Evolutionary conservation across 768 basidiomycete genomes (phyloP).

Genomic region (Daedaleopsis sinensis): DNA sequence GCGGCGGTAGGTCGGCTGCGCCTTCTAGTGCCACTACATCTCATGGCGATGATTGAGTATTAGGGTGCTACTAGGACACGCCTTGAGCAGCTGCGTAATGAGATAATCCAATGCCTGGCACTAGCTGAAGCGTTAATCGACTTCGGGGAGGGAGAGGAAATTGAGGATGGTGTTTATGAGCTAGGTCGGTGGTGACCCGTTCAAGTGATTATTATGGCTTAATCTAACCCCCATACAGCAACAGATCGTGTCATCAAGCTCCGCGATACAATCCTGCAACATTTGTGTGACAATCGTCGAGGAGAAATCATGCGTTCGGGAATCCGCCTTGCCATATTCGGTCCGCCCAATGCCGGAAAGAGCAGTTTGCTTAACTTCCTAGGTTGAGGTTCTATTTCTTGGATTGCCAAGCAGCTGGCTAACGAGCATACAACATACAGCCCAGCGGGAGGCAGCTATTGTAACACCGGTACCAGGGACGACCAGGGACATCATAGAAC

Average conservation of each 20-base stretch:
- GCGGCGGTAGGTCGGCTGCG: slow-evolving; percentile 56
- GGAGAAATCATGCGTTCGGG: slow-evolving; percentile 87
- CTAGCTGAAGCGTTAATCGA: slow-evolving; percentile 89
- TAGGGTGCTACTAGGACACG: slow-evolving; percentile 66
- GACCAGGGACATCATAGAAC: slow-evolving; percentile 83
- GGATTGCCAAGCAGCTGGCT: neutral
- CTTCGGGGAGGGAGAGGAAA: slow-evolving; percentile 90
- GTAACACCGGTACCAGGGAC: slow-evolving; percentile 88
- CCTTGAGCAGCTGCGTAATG: slow-evolving; percentile 64
- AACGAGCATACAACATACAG: slow-evolving; percentile 39
- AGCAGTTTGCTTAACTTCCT: slow-evolving; percentile 86
- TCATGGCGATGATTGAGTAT: neutral
- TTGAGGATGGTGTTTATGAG: slow-evolving; percentile 80
- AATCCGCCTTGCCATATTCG: slow-evolving; percentile 84
- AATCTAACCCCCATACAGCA: slow-evolving; percentile 44
- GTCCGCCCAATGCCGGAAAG: slow-evolving; percentile 94
- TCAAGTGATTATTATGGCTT: neutral
- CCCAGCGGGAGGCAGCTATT: slow-evolving; percentile 86
- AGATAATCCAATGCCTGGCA: slow-evolving; percentile 74
- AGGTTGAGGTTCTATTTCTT: slow-evolving; percentile 44
- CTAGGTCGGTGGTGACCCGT: slow-evolving; percentile 49
- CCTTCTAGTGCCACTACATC: neutral
- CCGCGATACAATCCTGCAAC: slow-evolving; percentile 50
- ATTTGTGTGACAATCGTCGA: slow-evolving; percentile 70
- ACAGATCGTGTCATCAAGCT: slow-evolving; percentile 51